Percentiles rank a stretch among this genome's conserved stretches.
These are phyloP conservation scores for Cryptococcus jaspeensis DNA, from an alignment of 1,284 basidiomycete species.

Conservation along the genomic window DNA sequence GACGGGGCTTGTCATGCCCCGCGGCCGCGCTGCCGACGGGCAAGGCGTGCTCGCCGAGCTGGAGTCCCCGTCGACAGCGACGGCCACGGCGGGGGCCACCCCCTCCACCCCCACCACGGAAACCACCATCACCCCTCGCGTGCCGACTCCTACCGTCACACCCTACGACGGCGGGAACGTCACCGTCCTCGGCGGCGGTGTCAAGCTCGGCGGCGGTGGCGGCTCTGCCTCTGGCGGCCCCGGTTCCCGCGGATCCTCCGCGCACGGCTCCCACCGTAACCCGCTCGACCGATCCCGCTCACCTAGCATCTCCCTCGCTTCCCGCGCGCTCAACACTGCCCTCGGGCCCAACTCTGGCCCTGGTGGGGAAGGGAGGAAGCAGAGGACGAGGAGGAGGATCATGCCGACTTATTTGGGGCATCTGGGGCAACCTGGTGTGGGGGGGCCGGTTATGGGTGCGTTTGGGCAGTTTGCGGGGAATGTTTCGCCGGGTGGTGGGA, in stretches of 20 bases:
- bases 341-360: constrained; percentile 35
- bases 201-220: constrained; percentile 45
- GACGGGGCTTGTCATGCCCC: neutral
- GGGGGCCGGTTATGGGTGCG: constrained; percentile 40
- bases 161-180: constrained; percentile 54
- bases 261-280: constrained; percentile 22
- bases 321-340: constrained; percentile 39
- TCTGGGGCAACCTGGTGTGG: constrained; percentile 44
- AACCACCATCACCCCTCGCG: constrained; percentile 18
- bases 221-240: constrained; percentile 1
- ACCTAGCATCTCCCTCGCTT: constrained; percentile 44
- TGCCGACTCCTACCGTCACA: constrained; percentile 42
- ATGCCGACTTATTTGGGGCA: constrained; percentile 48
- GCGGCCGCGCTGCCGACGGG: constrained; percentile 5
- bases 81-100: constrained; percentile 10
- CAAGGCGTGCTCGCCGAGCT: neutral
- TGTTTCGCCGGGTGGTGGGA: neutral
- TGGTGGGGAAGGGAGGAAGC: constrained; percentile 33
- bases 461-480: constrained; percentile 31
- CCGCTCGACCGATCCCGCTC: constrained; percentile 40
- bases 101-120: constrained; percentile 13
- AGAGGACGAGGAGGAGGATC: constrained; percentile 43
- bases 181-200: constrained; percentile 51
- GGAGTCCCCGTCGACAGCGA: too few species aligned
- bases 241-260: constrained; percentile 34